Evolutionary conservation across 148 eudicot genomes (phyloP).

Genomic region (Amaranthus hypochondriacus): DNA sequence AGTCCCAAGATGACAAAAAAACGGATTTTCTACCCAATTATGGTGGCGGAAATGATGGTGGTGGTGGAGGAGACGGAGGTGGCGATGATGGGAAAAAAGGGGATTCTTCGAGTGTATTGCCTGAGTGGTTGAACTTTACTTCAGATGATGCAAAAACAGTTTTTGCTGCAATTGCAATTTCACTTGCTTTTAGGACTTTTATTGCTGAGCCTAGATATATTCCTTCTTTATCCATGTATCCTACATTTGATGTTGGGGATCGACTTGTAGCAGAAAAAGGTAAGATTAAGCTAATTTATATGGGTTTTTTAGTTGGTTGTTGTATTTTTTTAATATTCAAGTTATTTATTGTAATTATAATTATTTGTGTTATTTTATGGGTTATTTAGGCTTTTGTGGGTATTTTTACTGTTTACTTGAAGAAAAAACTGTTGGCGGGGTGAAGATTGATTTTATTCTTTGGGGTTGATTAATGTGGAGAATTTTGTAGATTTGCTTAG

Average conservation of each 20-base stretch:
- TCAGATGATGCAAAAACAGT: conserved; percentile 89
- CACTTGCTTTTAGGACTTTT: conserved; percentile 81
- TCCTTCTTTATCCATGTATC: conserved; percentile 96
- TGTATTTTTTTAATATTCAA: not conserved
- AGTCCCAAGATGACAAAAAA: conserved; percentile 32
- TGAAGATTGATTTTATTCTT: not conserved
- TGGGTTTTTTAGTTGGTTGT: not conserved
- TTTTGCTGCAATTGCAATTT: conserved; percentile 65
- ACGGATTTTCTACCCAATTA: conserved; percentile 29
- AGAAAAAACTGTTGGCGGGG: not conserved
- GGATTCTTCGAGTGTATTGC: conserved; percentile 40
- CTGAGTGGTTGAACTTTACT: conserved; percentile 76
- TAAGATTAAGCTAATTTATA: conserved; percentile 18
- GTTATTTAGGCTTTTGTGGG: not conserved
- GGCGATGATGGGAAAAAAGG: conserved; percentile 41
- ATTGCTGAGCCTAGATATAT: conserved; percentile 95
- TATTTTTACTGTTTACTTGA: conserved; percentile 4
- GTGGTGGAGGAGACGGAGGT: conserved; percentile 46
- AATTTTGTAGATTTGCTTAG: not conserved
- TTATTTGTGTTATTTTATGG: no score
- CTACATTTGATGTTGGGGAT: conserved; percentile 96
- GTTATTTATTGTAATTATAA: not conserved
- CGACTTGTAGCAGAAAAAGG: conserved; percentile 94
- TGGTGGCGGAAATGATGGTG: conserved; percentile 46
- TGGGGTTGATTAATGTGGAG: not conserved